Evolutionary conservation across 2,329 filamentous ascomycete species (phyloP), one percentile per base, ranked within the genome.

Genomic region (Ophidiomyces ophidiicola): DNA sequence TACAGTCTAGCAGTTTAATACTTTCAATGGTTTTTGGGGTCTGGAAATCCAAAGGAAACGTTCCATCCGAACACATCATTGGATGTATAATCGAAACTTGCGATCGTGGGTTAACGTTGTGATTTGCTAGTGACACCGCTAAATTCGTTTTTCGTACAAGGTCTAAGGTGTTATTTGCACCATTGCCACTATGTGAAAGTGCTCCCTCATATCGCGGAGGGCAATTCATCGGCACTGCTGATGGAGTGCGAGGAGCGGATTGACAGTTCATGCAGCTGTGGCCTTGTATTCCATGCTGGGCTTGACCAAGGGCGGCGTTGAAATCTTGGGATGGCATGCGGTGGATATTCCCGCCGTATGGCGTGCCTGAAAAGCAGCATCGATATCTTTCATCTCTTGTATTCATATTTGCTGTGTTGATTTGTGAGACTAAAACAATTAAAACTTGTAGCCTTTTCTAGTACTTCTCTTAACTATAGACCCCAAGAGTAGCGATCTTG

Each of bases 1-100:
- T 41, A 53, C 50, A 47, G 26, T 52, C 50, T 29, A 52, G 28
- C n/a, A 50, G 21, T 24, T 40, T 44, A 25, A 53, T 39, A 21
- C 35, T 36, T 29, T 49, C 50, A 3, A 52, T 36, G 23, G 48
- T 51, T 28, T 45, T 50, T 5, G 50, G 48, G 6, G 37, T 37
- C 11, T 38, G 36, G 32, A 52, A 51, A 33, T 53, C 50, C 6
- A 36, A 32, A 5, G 50, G 50, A 32, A 47, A 51, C n/a, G 43
- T 43, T 17, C 50, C 50, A 39, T 51, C 44, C 2, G 38, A 32
- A 33, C 47, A 46, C 47, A 51, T 47, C 41, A 49, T 47, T 3
- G 50, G 50, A 44, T 49, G 45, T n/a, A 53, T 42, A 30, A 47
- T 38, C 14, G 44, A 41, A 33, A 46, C 48, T 17, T 45, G 39